These are phyloP conservation scores for Aspergillus aculeatus DNA, from an alignment of 2,329 filamentous ascomycete genomes.

Conservation along the genomic window DNA sequence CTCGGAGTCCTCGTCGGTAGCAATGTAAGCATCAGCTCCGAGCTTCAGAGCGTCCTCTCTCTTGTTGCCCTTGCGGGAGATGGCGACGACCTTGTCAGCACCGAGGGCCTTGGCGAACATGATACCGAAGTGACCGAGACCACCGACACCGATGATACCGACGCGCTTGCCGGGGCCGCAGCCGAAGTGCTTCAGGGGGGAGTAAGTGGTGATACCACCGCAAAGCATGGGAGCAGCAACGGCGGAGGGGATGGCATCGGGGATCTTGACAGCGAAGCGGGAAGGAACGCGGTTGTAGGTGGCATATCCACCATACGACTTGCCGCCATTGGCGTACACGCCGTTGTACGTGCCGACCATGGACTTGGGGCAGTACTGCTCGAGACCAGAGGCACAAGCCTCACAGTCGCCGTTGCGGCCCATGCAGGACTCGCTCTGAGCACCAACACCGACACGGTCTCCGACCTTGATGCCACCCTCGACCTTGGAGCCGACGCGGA, in stretches of 20 bases:
- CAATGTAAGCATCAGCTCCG: constrained; percentile 56
- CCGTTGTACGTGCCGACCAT: constrained; percentile 33
- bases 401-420: constrained; percentile 48
- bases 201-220: constrained; percentile 20
- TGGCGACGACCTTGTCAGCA: constrained; percentile 55
- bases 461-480: constrained; percentile 32
- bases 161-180: constrained; percentile 19
- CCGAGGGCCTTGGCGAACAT: constrained; percentile 20
- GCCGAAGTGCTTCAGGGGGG: constrained; percentile 17
- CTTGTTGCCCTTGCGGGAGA: constrained; percentile 53
- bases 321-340: constrained; percentile 50
- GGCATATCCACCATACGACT: constrained; percentile 67
- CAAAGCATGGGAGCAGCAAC: constrained; percentile 20
- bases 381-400: constrained; percentile 47
- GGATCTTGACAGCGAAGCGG: constrained; percentile 58
- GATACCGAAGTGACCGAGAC: constrained; percentile 18
- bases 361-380: constrained; percentile 31
- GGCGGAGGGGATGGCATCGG: constrained; percentile 16
- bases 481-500: constrained; percentile 54
- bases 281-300: constrained; percentile 54
- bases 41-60: constrained; percentile 53
- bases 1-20: constrained; percentile 54
- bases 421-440: constrained; percentile 57
- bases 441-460: constrained; percentile 55
- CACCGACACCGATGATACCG: constrained; percentile 16